Conservation (phyloP, 2,329 filamentous ascomycete species). For the Boeremia lycopersici region DNA sequence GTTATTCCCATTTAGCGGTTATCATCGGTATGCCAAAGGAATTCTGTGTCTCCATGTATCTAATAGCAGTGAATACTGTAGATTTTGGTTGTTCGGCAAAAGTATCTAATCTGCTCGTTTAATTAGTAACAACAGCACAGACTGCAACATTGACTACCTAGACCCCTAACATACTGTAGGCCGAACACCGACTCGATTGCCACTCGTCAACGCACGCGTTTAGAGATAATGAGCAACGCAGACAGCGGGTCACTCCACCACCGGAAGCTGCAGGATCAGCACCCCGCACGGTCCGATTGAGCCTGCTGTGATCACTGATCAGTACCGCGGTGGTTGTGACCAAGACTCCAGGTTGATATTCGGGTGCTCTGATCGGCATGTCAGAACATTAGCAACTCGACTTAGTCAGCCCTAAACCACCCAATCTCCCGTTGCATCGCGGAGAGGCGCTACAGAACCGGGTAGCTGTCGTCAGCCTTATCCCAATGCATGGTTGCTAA, state of each 20-base stretch:
- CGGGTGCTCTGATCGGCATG: neutral
- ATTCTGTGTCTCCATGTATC: no score
- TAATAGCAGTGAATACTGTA: no score
- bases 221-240: conserved; percentile 1
- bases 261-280: conserved; percentile 1
- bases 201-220: conserved; percentile 1
- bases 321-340: neutral
- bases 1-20: no score
- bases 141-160: no score
- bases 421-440: neutral
- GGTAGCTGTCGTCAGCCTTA: no score
- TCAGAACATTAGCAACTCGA: neutral
- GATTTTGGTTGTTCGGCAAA: no score
- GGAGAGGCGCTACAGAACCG: no score
- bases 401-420: neutral
- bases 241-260: conserved; percentile 12
- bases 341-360: neutral
- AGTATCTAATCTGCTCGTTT: no score
- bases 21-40: no score
- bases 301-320: neutral
- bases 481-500: neutral
- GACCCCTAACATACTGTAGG: no score
- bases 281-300: neutral
- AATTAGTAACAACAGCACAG: no score
- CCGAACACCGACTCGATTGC: conserved; percentile 7